Base-by-base conservation (phyloP, 257 asterid species). In the Solanum virginianum region DNA sequence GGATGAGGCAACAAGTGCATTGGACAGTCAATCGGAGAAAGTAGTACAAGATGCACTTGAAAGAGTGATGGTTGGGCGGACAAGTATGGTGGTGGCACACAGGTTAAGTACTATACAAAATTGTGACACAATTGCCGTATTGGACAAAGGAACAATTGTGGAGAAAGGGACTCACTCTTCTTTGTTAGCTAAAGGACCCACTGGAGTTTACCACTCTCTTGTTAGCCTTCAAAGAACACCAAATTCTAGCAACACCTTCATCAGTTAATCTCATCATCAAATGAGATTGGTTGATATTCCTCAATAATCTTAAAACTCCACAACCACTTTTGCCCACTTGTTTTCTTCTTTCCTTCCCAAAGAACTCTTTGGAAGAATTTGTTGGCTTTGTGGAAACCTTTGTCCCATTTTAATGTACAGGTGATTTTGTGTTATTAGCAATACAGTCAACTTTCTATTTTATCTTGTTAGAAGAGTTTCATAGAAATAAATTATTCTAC, bases 1-100 rank as follows among this genome's bases (percentile, higher is more conserved):
- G 2, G 98, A 94, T 56, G 97, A 95, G 89, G 98, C 98, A 0
- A 94, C 97, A 0, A 95, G 99, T 59, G 98, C 98, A 1, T 74
- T 95, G 43, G 99, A 95, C 83, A 88, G 94, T 0, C 94, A 90
- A 9, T 96, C 95, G 10, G 98, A 96, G 90, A 94, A 92, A 84
- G 89, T 91, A 24, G 98, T 93, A 7, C 98, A 94, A 49, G 98
- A 94, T 17, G 99, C 99, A 6, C 88, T 95, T 0, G 98, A 95
- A 83, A 66, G 94, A 16, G 95, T 94, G 75, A 96, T 92, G 94
- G 91, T 96, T 0, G 95, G 98, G 55, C 79, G 99, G 79, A 93
- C 98, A 0, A 94, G 97, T 8, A 92, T 94, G 8, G 98, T 96
- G 2, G 98, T 96, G 80, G 98, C 99, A 0, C 99, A 93, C 51